Evolutionary conservation across 805 yeast genomes (phyloP).

Genomic region (Starmerella etchellsii): DNA sequence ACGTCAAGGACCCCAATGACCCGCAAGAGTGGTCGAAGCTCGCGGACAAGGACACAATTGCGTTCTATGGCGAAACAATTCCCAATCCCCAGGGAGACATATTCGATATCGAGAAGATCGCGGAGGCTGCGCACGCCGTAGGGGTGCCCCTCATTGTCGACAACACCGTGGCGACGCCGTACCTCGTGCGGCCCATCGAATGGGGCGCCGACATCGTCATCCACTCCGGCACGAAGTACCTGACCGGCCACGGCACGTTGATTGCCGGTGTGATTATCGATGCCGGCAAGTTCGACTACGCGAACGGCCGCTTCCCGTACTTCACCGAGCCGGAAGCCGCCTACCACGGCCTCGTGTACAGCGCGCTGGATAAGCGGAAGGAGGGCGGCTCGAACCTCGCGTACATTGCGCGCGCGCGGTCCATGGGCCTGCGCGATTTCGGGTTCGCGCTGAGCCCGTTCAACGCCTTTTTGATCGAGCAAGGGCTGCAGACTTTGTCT

Average conservation of each 20-base stretch:
- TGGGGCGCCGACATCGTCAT: conserved; percentile 80
- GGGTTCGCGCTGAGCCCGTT: conserved; percentile 87
- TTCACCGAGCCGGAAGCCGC: conserved; percentile 84
- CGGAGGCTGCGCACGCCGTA: conserved; percentile 56
- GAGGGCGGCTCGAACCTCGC: conserved; percentile 12
- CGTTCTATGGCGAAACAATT: conserved; percentile 69
- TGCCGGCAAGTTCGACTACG: conserved; percentile 89
- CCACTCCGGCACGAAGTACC: conserved; percentile 88
- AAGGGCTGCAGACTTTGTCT: conserved; percentile 89
- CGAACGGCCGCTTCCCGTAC: conserved; percentile 83
- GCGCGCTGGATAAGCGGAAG: conserved; percentile 36
- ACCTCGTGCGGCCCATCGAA: conserved; percentile 65
- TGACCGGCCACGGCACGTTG: conserved; percentile 91
- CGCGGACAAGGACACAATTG: conserved; percentile 78
- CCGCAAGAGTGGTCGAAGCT: conserved; percentile 57
- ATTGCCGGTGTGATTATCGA: conserved; percentile 78
- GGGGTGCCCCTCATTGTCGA: conserved; percentile 69
- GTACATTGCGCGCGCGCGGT: conserved; percentile 19
- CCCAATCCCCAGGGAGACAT: conserved; percentile 70
- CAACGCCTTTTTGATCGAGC: conserved; percentile 70
- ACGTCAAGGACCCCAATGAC: conserved; percentile 61
- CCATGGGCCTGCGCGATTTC: conserved; percentile 48
- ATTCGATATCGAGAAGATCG: conserved; percentile 48
- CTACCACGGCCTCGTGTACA: conserved; percentile 76
- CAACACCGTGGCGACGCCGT: conserved; percentile 91